Evolutionary conservation across 2,329 filamentous ascomycete genomes (phyloP).

Genomic region (Fusarium nisikadoi): DNA sequence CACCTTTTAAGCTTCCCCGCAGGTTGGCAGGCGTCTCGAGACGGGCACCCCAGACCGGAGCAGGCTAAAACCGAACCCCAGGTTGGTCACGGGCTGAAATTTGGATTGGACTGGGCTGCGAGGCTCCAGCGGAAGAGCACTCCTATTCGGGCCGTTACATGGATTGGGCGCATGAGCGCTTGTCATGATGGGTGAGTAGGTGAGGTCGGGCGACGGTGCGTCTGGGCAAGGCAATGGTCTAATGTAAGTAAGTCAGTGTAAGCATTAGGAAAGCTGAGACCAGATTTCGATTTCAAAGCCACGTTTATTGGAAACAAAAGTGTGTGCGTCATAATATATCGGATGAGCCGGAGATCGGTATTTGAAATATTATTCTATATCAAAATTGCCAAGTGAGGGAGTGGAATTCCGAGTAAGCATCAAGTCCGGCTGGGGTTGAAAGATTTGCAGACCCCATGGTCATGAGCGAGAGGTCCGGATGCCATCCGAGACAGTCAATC

Average conservation of each 20-base stretch:
- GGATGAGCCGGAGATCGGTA: slow-evolving; percentile 2
- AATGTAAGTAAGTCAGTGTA: slow-evolving; percentile 8
- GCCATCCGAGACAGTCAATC: slow-evolving; percentile 28
- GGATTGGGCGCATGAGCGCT: slow-evolving; percentile 7
- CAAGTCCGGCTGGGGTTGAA: background rate
- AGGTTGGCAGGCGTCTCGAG: slow-evolving; percentile 34
- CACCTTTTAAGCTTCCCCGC: slow-evolving; percentile 42
- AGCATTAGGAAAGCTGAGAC: background rate
- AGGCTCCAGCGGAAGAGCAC: slow-evolving; percentile 24
- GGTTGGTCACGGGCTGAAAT: slow-evolving; percentile 25
- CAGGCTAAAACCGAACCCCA: slow-evolving; percentile 29
- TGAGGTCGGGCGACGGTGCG: slow-evolving; percentile 6
- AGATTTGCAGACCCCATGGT: slow-evolving; percentile 25
- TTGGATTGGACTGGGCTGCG: slow-evolving; percentile 26
- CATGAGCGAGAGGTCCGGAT: slow-evolving; percentile 30
- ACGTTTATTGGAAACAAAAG: background rate
- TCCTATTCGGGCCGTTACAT: slow-evolving; percentile 45
- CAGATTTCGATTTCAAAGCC: background rate
- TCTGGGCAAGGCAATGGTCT: background rate
- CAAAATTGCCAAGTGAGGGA: background rate
- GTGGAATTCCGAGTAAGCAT: background rate
- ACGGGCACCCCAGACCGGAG: slow-evolving; percentile 26
- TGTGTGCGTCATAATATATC: background rate
- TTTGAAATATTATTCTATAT: background rate
- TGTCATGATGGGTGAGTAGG: slow-evolving; percentile 24